A percentile compares a stretch with the other conserved stretches of the same genome.
phyloP scores from a whole-genome alignment of 2,329 filamentous ascomycete species.

The Fusarium sororula region DNA sequence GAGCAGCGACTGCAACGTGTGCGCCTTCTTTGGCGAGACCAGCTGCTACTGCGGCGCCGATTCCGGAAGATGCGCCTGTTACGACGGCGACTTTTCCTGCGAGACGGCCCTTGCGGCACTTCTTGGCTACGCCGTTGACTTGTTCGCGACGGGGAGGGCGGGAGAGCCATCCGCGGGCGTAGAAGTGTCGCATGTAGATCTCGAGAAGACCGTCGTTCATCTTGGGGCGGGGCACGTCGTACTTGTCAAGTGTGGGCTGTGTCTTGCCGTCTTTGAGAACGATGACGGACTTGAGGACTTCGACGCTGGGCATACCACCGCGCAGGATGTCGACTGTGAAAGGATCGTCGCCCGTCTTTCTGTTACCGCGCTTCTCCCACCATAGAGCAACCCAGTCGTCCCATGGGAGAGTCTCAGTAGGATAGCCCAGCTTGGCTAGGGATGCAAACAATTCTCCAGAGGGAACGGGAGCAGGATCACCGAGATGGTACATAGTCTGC shows the following conservation, averaged over 20 bases:
- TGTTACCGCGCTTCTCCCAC: constrained; percentile 73
- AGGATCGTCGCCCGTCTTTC: constrained; percentile 72
- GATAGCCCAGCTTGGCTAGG: constrained; percentile 73
- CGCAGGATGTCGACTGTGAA: constrained; percentile 84
- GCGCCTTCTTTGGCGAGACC: constrained; percentile 77
- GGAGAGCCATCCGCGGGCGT: constrained; percentile 79
- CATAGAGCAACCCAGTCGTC: constrained; percentile 79
- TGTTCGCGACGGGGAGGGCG: constrained; percentile 63
- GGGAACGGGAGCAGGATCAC: constrained; percentile 76
- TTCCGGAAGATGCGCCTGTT: constrained; percentile 83
- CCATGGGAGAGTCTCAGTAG: constrained; percentile 72
- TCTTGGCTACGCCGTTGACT: constrained; percentile 39
- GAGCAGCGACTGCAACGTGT: constrained; percentile 76
- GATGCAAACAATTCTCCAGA: constrained; percentile 71
- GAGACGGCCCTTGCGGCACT: constrained; percentile 63
- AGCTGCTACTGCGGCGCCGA: constrained; percentile 77
- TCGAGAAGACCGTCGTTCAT: constrained; percentile 76
- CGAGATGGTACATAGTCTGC: constrained; percentile 77
- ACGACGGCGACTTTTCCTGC: constrained; percentile 77
- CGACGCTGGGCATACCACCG: constrained; percentile 80
- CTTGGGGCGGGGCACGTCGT: constrained; percentile 70
- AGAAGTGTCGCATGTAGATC: constrained; percentile 83
- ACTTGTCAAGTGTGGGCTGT: constrained; percentile 62
- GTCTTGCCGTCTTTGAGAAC: constrained; percentile 78
- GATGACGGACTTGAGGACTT: constrained; percentile 75